Conservation (phyloP, 176 grass and related monocot genomes). For the Oryza officinalis region DNA sequence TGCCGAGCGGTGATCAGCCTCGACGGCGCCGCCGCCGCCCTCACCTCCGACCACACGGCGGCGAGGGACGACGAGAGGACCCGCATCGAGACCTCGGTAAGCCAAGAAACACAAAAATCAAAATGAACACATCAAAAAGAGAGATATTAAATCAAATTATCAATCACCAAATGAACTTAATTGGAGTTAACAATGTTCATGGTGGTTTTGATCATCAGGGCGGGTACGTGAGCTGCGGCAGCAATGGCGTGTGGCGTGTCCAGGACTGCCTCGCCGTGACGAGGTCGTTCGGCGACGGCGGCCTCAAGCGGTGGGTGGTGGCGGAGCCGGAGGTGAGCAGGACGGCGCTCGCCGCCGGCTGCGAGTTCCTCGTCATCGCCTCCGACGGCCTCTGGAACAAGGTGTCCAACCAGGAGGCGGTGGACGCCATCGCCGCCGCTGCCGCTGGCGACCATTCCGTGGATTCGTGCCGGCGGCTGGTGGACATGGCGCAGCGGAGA, state of each 20-base stretch:
- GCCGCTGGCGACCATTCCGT: neutral
- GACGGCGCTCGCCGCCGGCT: conserved; percentile 20
- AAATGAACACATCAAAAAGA: too few species aligned
- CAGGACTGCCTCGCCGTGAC: conserved; percentile 79
- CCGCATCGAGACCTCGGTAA: conserved; percentile 69
- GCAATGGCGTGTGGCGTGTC: conserved; percentile 68
- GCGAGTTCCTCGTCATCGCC: conserved; percentile 77
- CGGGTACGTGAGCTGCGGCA: conserved; percentile 65
- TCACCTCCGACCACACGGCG: conserved; percentile 67
- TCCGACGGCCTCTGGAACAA: conserved; percentile 93
- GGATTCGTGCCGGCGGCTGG: conserved; percentile 52
- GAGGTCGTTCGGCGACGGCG: conserved; percentile 52
- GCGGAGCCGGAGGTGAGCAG: conserved; percentile 50
- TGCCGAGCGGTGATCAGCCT: conserved; percentile 66
- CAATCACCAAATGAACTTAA: too few species aligned
- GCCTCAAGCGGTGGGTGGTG: conserved; percentile 57
- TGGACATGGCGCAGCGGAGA: conserved; percentile 51
- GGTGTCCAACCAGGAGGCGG: conserved; percentile 83
- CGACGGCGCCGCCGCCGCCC: conserved; percentile 33
- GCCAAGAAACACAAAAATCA: neutral
- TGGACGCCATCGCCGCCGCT: conserved; percentile 45
- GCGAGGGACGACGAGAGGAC: conserved; percentile 52
- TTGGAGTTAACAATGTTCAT: neutral
- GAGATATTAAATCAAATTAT: neutral
- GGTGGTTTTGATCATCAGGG: conserved; percentile 25